phyloP scores from a whole-genome alignment of 208 protist genomes.

The Porcisia hertigi region DNA sequence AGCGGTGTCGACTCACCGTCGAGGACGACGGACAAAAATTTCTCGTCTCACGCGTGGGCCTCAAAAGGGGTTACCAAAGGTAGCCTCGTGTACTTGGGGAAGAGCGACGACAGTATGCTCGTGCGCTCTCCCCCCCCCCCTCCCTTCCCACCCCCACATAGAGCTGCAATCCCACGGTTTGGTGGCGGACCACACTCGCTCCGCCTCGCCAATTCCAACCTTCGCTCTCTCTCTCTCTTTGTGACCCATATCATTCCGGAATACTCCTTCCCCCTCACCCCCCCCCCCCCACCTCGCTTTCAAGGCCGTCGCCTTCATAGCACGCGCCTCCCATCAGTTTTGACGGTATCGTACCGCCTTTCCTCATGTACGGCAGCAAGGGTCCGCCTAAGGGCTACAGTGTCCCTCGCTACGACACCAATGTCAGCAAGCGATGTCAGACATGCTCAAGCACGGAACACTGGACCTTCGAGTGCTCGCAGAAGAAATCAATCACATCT shows the following conservation, averaged over 20 bases:
- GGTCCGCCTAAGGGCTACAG: constrained; percentile 85
- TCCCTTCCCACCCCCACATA: no score
- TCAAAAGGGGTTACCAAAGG: no score
- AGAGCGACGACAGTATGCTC: no score
- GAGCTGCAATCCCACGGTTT: no score
- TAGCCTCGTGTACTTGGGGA: no score
- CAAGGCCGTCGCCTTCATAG: background rate
- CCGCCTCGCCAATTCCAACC: no score
- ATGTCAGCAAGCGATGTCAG: constrained; percentile 52
- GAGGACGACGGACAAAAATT: no score
- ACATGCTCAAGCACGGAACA: constrained; percentile 63
- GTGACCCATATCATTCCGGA: background rate
- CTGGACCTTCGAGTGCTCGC: constrained; percentile 83
- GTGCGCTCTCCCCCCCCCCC: no score
- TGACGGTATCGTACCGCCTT: background rate
- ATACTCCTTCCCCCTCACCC: background rate
- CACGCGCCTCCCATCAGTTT: background rate
- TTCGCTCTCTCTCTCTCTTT: background rate
- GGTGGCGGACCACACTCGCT: no score
- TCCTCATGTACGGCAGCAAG: constrained; percentile 61
- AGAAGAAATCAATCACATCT: constrained; percentile 17
- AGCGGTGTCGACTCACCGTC: no score
- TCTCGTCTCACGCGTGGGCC: no score
- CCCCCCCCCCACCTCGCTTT: background rate
- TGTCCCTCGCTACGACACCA: constrained; percentile 56